A percentile compares a stretch with the other conserved stretches of the same genome.
These are phyloP conservation scores for Termitomyces sp. DNA, from an alignment of 768 basidiomycete genomes.

Conservation along the genomic window DNA sequence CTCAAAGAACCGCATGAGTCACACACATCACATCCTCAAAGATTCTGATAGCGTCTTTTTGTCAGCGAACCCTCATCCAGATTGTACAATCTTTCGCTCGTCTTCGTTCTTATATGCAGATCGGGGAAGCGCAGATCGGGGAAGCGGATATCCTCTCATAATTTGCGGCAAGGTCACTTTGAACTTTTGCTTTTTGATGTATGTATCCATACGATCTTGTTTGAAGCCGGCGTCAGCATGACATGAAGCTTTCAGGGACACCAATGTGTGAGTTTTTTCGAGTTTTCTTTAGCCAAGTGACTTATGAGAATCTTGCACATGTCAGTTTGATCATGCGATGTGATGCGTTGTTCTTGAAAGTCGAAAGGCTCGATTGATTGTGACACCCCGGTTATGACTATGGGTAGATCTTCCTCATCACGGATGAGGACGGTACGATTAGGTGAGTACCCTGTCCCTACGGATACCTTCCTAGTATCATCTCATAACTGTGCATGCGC, in stretches of 20 bases:
- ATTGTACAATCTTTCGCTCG: background rate
- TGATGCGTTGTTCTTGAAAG: conserved; percentile 19
- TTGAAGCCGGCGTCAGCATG: conserved; percentile 13
- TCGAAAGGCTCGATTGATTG: conserved; percentile 27
- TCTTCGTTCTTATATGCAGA: background rate
- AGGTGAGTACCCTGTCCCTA: background rate
- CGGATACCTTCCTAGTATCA: background rate
- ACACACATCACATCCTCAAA: background rate
- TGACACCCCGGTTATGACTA: conserved; percentile 26
- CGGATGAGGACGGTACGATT: background rate
- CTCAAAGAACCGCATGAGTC: background rate
- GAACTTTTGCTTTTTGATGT: conserved; percentile 9
- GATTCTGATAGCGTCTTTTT: background rate
- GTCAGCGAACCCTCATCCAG: background rate
- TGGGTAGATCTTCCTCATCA: conserved; percentile 2
- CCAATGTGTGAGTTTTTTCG: conserved; percentile 10
- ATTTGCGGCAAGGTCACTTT: conserved; percentile 1
- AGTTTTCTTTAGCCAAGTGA: conserved; percentile 22
- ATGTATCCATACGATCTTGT: conserved; percentile 8
- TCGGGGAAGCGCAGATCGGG: too few relatives aligned
- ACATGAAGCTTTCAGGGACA: conserved; percentile 31
- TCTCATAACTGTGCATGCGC: background rate
- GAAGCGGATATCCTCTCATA: conserved; percentile 5
- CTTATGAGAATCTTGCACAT: conserved; percentile 7
- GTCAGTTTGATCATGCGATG: conserved; percentile 21